Conservation (phyloP, 108 stramenopile species). For the Fragilaria radians region DNA sequence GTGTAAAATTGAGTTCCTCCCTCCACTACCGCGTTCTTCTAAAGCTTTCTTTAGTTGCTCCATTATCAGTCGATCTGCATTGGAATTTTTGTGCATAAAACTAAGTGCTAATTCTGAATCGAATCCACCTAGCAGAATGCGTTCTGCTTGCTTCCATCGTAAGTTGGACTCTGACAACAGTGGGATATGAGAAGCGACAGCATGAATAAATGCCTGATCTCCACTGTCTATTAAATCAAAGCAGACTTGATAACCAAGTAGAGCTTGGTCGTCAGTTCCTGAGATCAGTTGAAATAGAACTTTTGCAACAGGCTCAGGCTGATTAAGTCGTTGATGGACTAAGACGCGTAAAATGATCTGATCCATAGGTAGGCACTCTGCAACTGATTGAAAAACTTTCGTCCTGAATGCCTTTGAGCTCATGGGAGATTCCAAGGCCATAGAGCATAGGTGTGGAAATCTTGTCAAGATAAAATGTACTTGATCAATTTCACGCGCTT, state of each 20-base stretch:
- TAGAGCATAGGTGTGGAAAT: not conserved
- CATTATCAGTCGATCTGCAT: constrained; percentile 81
- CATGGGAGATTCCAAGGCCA: constrained; percentile 36
- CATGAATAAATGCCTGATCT: constrained; percentile 87
- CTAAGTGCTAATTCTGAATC: constrained; percentile 77
- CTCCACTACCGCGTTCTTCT: constrained; percentile 62
- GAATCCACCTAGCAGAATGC: constrained; percentile 76
- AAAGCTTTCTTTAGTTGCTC: constrained; percentile 84
- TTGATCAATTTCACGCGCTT: constrained; percentile 59
- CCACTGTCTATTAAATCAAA: constrained; percentile 93
- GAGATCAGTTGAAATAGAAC: constrained; percentile 62
- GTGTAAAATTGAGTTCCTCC: constrained; percentile 91
- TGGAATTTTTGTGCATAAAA: constrained; percentile 84
- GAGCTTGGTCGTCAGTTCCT: constrained; percentile 44
- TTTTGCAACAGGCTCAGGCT: constrained; percentile 53
- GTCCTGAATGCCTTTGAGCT: constrained; percentile 70
- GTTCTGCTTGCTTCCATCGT: constrained; percentile 25
- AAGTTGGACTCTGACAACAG: constrained; percentile 1
- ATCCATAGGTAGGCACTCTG: constrained; percentile 30
- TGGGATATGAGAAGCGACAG: constrained; percentile 40
- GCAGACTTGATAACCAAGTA: constrained; percentile 93
- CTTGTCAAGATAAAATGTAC: constrained; percentile 48
- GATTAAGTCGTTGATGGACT: constrained; percentile 75
- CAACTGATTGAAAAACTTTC: constrained; percentile 62
- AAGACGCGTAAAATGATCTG: too few species aligned